phyloP scores from a whole-genome alignment of 441 rosid species.

The Eutrema salsugineum region DNA sequence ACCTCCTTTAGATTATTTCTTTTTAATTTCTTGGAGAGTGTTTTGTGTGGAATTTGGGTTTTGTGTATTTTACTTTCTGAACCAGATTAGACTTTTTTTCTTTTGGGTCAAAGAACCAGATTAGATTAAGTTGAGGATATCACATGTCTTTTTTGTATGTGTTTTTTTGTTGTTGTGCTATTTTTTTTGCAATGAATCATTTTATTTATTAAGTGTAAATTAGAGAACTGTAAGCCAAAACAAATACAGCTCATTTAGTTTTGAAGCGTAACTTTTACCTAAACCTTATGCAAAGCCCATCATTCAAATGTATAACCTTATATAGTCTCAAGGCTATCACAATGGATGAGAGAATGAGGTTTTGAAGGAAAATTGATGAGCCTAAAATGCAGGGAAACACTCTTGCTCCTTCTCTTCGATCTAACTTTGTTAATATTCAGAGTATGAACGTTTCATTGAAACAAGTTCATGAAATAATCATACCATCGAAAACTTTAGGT shows the following conservation, averaged over 20 bases:
- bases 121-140: background rate
- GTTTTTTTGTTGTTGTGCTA: background rate
- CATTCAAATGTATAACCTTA: too few relatives aligned
- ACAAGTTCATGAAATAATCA: too few relatives aligned
- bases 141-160: background rate
- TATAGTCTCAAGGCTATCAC: too few relatives aligned
- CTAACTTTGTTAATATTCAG: too few relatives aligned
- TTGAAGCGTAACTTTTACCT: background rate
- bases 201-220: background rate
- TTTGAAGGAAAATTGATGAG: too few relatives aligned
- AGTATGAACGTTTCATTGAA: too few relatives aligned
- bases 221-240: background rate
- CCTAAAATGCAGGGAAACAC: too few relatives aligned
- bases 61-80: background rate
- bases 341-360: too few relatives aligned
- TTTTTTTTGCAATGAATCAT: background rate
- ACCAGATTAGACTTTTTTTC: too few relatives aligned
- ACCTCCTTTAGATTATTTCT: background rate
- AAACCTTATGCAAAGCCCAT: background rate
- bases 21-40: background rate
- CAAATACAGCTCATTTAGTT: background rate
- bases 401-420: too few relatives aligned
- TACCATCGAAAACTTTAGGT: too few relatives aligned
- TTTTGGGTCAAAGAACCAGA: too few relatives aligned
- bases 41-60: background rate